Evolutionary conservation across 495 filamentous ascomycete species (phyloP).

Genomic region (Penicillium lagena): DNA sequence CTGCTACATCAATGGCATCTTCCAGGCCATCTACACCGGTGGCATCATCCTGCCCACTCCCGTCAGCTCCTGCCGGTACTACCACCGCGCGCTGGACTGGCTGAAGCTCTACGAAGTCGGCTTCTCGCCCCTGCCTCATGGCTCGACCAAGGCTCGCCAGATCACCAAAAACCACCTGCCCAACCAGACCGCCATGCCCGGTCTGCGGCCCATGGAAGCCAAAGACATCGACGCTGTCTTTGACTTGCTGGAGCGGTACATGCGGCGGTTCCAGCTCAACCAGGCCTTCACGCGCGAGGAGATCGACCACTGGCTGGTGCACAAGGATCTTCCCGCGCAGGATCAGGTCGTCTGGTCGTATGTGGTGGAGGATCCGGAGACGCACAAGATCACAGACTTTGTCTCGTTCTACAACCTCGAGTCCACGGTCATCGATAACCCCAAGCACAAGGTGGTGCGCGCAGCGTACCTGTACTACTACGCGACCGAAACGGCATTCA

Average conservation of each 20-base stretch:
- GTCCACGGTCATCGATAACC: conserved; percentile 76
- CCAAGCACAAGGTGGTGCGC: conserved; percentile 67
- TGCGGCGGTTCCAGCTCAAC: conserved; percentile 74
- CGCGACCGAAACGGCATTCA: conserved; percentile 75
- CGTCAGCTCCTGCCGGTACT: conserved; percentile 88
- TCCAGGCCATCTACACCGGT: conserved; percentile 92
- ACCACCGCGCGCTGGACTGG: conserved; percentile 90
- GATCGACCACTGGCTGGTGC: conserved; percentile 80
- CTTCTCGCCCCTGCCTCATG: conserved; percentile 75
- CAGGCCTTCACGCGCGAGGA: conserved; percentile 75
- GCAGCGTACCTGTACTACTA: conserved; percentile 98
- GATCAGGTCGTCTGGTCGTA: conserved; percentile 90
- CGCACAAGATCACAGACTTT: conserved; percentile 86
- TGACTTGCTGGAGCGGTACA: conserved; percentile 68
- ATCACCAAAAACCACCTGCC: conserved; percentile 75
- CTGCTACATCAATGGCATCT: conserved; percentile 73
- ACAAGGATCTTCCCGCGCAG: conserved; percentile 46
- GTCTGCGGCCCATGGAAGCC: conserved; percentile 72
- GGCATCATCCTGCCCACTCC: conserved; percentile 87
- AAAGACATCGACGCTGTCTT: conserved; percentile 76
- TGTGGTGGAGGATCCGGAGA: conserved; percentile 73
- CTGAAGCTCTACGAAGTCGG: conserved; percentile 88
- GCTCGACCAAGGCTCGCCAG: conserved; percentile 76
- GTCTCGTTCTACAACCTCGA: conserved; percentile 95
- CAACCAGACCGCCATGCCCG: conserved; percentile 57